A percentile compares a stretch with the other conserved stretches of the same genome.
These are phyloP conservation scores for Marchantia paleacea DNA, from an alignment of 225 moss, liverwort and hornwort species.

Conservation along the genomic window DNA sequence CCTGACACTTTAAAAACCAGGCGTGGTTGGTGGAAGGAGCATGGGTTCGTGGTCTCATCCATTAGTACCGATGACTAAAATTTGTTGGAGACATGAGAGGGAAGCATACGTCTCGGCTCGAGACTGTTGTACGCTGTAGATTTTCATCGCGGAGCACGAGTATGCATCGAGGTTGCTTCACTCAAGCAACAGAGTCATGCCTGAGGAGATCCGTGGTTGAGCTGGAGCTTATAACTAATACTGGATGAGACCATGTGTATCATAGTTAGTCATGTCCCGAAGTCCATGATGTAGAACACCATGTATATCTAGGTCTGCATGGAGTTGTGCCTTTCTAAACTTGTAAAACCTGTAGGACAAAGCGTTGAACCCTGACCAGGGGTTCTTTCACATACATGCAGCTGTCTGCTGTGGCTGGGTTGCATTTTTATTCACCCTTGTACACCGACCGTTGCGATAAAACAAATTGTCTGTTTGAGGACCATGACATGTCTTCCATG, in stretches of 20 bases:
- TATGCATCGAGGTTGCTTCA: neutral
- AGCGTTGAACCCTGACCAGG: slow-evolving; percentile 19
- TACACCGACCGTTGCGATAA: slow-evolving; percentile 14
- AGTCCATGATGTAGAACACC: slow-evolving; percentile 4
- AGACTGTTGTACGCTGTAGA: slow-evolving; percentile 13
- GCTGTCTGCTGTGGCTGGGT: slow-evolving; percentile 14
- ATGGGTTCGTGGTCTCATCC: slow-evolving; percentile 4
- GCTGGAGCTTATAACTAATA: slow-evolving; percentile 24
- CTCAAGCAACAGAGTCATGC: slow-evolving; percentile 17
- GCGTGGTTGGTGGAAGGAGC: slow-evolving; percentile 17
- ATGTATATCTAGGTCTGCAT: slow-evolving; percentile 15
- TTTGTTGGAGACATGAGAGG: slow-evolving; percentile 1
- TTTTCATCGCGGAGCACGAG: slow-evolving; percentile 4
- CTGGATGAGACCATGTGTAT: slow-evolving; percentile 34
- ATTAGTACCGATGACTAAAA: slow-evolving; percentile 1
- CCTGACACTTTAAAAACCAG: neutral
- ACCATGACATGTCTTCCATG: neutral
- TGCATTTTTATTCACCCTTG: slow-evolving; percentile 21
- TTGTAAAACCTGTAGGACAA: slow-evolving; percentile 11
- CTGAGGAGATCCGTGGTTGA: slow-evolving; percentile 11
- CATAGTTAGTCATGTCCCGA: slow-evolving; percentile 30
- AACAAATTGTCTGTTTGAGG: neutral
- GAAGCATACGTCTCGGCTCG: neutral
- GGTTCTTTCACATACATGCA: slow-evolving; percentile 20
- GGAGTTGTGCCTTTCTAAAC: slow-evolving; percentile 9